Conservation (phyloP, 768 basidiomycete species). For the Dacryopinax spathularia region DNA sequence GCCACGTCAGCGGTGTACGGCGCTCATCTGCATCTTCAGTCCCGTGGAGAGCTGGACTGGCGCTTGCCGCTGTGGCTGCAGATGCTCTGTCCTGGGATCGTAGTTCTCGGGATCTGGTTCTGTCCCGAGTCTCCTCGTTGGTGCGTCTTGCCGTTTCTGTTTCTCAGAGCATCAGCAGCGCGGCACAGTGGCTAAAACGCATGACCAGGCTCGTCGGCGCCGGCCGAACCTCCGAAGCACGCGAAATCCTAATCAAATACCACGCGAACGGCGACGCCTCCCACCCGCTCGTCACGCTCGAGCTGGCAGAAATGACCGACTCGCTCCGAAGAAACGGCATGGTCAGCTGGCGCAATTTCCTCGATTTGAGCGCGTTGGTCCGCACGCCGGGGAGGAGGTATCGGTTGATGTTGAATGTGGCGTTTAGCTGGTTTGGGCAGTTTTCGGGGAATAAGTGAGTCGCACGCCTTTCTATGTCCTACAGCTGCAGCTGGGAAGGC, state of each 20-base stretch:
- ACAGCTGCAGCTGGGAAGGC: not conserved
- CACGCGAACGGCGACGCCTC: slow-evolving; percentile 37
- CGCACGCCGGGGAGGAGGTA: slow-evolving; percentile 38
- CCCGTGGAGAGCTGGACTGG: not conserved
- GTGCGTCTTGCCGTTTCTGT: not conserved
- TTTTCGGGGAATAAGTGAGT: not conserved
- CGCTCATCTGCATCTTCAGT: not conserved
- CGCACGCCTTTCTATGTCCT: not conserved
- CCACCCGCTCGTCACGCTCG: not conserved
- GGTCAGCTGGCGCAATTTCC: slow-evolving; percentile 28
- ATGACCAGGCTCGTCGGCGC: slow-evolving; percentile 37
- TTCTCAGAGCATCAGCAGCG: no score
- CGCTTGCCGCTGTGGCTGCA: not conserved
- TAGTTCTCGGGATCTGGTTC: not conserved
- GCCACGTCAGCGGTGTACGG: not conserved
- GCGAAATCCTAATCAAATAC: slow-evolving; percentile 37
- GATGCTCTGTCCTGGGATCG: not conserved
- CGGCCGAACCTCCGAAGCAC: slow-evolving; percentile 38
- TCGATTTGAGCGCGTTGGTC: slow-evolving; percentile 24
- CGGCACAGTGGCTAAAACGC: no score
- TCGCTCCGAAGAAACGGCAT: slow-evolving; percentile 24
- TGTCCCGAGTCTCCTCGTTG: not conserved
- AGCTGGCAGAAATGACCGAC: not conserved
- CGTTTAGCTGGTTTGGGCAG: slow-evolving; percentile 6
- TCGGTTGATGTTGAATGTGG: slow-evolving; percentile 30